Percentiles rank a stretch among this genome's conserved stretches.
Conservation (phyloP, 371 early-diverging fungal species). For the Mucor circinelloides region DNA sequence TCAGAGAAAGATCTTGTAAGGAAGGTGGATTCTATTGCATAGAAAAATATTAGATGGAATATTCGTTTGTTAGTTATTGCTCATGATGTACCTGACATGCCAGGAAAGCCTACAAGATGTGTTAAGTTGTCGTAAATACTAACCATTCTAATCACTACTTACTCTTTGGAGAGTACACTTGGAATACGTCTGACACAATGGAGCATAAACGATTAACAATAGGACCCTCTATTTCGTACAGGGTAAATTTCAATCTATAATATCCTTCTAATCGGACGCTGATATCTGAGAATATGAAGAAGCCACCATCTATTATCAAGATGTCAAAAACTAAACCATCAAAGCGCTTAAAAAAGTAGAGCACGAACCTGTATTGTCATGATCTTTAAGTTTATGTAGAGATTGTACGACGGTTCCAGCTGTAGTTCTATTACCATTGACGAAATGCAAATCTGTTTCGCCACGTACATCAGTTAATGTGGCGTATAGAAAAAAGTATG, state of each 20-base stretch:
- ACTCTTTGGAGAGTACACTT: constrained; percentile 26
- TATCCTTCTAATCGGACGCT: constrained; percentile 89
- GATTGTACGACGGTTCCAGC: constrained; percentile 55
- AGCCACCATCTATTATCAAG: constrained; percentile 74
- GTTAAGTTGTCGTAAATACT: not conserved
- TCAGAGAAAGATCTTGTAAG: constrained; percentile 32
- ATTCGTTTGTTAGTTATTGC: not conserved
- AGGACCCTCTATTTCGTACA: constrained; percentile 80
- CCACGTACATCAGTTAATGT: constrained; percentile 36
- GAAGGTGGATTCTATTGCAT: constrained; percentile 25
- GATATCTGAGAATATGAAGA: constrained; percentile 93
- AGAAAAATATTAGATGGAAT: not conserved
- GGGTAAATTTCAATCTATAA: constrained; percentile 86
- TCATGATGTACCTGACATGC: constrained; percentile 70
- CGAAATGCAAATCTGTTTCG: constrained; percentile 34
- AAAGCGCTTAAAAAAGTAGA: not conserved
- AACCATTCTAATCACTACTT: not conserved
- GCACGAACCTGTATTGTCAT: constrained; percentile 40
- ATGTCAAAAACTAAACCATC: not conserved
- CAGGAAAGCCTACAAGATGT: constrained; percentile 80
- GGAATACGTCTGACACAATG: constrained; percentile 49
- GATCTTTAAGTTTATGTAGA: constrained; percentile 50
- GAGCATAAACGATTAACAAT: constrained; percentile 33
- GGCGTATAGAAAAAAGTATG: constrained; percentile 48
- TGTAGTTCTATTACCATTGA: constrained; percentile 46